Conservation (phyloP, 148 eudicot species). For the Camellia lanceoleosa region DNA sequence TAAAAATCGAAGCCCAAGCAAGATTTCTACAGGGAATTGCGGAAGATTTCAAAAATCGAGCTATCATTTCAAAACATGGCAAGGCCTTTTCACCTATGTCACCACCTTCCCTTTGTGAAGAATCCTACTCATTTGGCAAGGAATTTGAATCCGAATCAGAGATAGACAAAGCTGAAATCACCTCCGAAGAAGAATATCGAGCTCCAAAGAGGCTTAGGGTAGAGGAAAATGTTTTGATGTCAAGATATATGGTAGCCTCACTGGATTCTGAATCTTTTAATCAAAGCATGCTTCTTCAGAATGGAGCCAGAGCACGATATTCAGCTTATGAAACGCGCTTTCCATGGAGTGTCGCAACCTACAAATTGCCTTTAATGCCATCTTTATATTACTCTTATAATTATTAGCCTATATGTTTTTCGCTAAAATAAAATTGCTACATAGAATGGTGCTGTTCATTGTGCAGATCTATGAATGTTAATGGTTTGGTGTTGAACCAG, state of each 20-base stretch:
- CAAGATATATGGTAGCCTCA: conserved; percentile 1
- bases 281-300: conserved; percentile 16
- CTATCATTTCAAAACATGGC: conserved; percentile 23
- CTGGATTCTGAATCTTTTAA: conserved; percentile 13
- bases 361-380: conserved; percentile 25
- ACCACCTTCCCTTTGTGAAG: conserved; percentile 39
- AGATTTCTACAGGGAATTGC: conserved; percentile 36
- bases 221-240: conserved; percentile 15
- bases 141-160: conserved; percentile 37
- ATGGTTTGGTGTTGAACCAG: neutral
- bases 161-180: conserved; percentile 23
- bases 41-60: conserved; percentile 36
- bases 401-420: conserved; percentile 1
- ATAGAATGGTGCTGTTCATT: neutral
- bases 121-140: conserved; percentile 22
- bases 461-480: neutral
- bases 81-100: conserved; percentile 35
- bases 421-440: neutral
- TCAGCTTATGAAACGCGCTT: conserved; percentile 22
- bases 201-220: conserved; percentile 31
- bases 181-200: conserved; percentile 20
- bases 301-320: neutral
- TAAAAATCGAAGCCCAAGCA: conserved; percentile 46
- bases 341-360: conserved; percentile 27
- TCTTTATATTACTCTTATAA: conserved; percentile 26